Evolutionary conservation across 2,329 filamentous ascomycete genomes (phyloP), one percentile per base, ranked within the genome.

Genomic region (Alternaria arborescens): DNA sequence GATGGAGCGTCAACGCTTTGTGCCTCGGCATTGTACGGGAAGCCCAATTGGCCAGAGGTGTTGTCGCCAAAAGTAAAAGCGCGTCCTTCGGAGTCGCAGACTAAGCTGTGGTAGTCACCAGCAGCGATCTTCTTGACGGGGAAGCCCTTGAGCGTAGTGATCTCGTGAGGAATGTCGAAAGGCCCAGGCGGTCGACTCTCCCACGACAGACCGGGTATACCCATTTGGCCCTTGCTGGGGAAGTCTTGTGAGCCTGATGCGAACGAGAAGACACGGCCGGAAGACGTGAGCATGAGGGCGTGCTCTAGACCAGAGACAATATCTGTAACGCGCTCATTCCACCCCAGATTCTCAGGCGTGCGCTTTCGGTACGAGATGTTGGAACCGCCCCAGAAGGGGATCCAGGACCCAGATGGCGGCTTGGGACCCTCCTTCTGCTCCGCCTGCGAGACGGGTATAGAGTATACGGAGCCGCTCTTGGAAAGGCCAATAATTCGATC

Each of bases 21-120:
- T 16, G 87, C 82, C 28, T 89, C 86, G 0, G 85, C 76, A 50
- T 88, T 88, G 54, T 86, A 87, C 52, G 92, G 88, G 70, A 94
- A 88, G n/a, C 94, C 94, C 4, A 98, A 85, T 78, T 98, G 95
- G n/a, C 95, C 95, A 43, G 88, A 87, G 0, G 89, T 89, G 80
- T 98, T 98, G 78, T 98, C 94, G 38, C 95, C 95, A 80, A 97
- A 98, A 7, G 89, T 85, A 77, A 95, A 97, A 16, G 95, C 85
- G 16, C 88, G 87, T 16, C 94, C 94, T 53, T 90, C 84, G 61
- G 87, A 86, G 73, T 94, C 92, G 16, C 93, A 84, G 0, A 88
- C 91, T 1, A 96, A 81, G 4, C 93, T 97, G 80, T 99, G 95
- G 67, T 89, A 88, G 74, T 97, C 93, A 24, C 95, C 95, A 2